A percentile compares a stretch with the other conserved stretches of the same genome.
Conservation (phyloP, 495 filamentous ascomycete species). For the Annulohypoxylon stygium region DNA sequence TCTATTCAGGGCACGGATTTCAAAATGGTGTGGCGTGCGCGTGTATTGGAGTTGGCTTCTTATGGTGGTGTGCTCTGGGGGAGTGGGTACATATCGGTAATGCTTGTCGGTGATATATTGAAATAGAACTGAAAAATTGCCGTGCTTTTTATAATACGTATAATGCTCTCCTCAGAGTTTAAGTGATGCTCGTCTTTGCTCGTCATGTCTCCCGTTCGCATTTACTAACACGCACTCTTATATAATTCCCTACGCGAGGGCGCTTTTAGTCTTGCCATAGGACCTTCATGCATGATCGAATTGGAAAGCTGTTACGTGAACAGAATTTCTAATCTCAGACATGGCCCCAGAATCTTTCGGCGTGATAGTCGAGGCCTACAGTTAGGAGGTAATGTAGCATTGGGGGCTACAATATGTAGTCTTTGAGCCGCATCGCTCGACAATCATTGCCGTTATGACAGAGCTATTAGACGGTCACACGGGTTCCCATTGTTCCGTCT, state of each 20-base stretch:
- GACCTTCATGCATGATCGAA: neutral
- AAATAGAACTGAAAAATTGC: neutral
- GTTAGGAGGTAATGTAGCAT: neutral
- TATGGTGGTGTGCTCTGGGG: neutral
- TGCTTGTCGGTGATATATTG: neutral
- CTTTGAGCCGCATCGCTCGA: slow-evolving; percentile 28
- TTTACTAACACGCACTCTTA: too few relatives aligned
- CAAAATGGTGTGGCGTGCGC: neutral
- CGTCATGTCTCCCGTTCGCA: too few relatives aligned
- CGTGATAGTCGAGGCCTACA: neutral
- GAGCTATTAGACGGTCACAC: neutral
- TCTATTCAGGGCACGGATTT: neutral
- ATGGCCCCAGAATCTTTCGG: neutral
- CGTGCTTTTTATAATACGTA: neutral
- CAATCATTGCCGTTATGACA: neutral
- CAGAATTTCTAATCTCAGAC: neutral
- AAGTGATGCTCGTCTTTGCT: neutral
- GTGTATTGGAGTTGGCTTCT: slow-evolving; percentile 18
- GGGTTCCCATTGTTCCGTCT: slow-evolving; percentile 19
- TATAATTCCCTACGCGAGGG: neutral
- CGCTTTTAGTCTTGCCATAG: neutral
- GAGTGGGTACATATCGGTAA: slow-evolving; percentile 1
- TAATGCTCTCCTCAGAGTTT: too few relatives aligned
- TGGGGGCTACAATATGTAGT: slow-evolving; percentile 6
- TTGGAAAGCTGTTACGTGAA: neutral